A percentile compares a stretch with the other conserved stretches of the same genome.
phyloP scores from a whole-genome alignment of 2,329 filamentous ascomycete genomes.

The Mycosphaerelloides madeirae region DNA sequence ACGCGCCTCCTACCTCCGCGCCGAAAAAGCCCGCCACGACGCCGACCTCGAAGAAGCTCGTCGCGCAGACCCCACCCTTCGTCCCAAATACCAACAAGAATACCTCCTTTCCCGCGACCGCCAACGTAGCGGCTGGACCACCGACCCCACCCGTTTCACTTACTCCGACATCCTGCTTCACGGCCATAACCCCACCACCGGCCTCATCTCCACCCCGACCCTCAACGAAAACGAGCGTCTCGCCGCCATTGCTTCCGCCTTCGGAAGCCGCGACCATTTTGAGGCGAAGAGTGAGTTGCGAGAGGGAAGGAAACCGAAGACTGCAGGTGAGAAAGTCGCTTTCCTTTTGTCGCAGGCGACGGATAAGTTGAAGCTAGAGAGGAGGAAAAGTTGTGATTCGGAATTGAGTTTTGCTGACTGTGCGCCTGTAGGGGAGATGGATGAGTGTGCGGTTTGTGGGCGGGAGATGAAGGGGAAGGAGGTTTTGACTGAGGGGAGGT shows the following conservation, averaged over 20 bases:
- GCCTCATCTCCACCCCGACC: not conserved
- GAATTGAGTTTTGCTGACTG: slow-evolving; percentile 20
- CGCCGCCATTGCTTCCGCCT: not conserved
- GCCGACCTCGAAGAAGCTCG: slow-evolving; percentile 7
- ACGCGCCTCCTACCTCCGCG: slow-evolving; percentile 4
- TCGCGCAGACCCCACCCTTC: not conserved
- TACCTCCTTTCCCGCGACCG: slow-evolving; percentile 1
- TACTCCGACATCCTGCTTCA: not conserved
- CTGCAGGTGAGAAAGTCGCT: not conserved
- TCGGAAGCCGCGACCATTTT: not conserved
- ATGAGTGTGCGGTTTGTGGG: slow-evolving; percentile 14
- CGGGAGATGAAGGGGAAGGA: slow-evolving; percentile 5
- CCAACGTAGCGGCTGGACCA: not conserved
- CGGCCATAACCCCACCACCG: not conserved
- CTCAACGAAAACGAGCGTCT: not conserved
- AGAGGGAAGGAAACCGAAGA: not conserved
- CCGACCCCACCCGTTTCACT: too few relatives aligned
- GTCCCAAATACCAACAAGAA: slow-evolving; percentile 9
- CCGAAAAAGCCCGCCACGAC: slow-evolving; percentile 5
- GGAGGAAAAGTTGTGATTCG: slow-evolving; percentile 9
- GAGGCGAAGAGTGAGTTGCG: not conserved
- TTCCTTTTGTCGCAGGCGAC: not conserved
- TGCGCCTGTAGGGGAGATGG: slow-evolving; percentile 11
- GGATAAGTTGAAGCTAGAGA: slow-evolving; percentile 1
- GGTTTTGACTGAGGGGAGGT: slow-evolving; percentile 11